A percentile compares a stretch with the other conserved stretches of the same genome.
These are phyloP conservation scores for Rubroboletus satanas DNA, from an alignment of 768 basidiomycete genomes.

Conservation along the genomic window DNA sequence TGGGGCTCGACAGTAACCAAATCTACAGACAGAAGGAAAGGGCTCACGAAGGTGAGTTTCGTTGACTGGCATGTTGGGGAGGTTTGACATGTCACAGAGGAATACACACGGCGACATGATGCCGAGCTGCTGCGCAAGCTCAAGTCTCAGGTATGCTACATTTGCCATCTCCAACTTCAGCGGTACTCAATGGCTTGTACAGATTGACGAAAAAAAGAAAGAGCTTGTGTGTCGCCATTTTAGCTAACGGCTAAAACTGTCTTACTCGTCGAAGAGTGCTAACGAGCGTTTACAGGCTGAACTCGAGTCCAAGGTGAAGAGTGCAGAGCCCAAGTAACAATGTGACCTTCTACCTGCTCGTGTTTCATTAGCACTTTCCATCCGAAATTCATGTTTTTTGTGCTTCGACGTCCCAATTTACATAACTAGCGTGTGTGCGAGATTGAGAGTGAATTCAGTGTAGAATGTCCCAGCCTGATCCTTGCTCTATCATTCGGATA, in stretches of 20 bases:
- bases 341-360: neutral
- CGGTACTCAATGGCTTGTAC: neutral
- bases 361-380: conserved; percentile 6
- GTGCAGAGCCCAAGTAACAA: conserved; percentile 21
- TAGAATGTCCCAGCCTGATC: conserved; percentile 12
- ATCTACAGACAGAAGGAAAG: conserved; percentile 64
- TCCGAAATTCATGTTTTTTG: neutral
- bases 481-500: conserved; percentile 15
- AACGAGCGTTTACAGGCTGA: conserved; percentile 22
- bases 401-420: neutral
- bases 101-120: conserved; percentile 61
- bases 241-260: conserved; percentile 11
- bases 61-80: neutral
- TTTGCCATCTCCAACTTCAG: too few species aligned
- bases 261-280: conserved; percentile 13
- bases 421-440: neutral
- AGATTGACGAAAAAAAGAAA: conserved; percentile 33
- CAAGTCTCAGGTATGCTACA: conserved; percentile 45
- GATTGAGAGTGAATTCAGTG: neutral
- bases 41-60: conserved; percentile 55
- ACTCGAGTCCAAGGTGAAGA: conserved; percentile 29
- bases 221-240: conserved; percentile 28
- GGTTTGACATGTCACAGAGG: conserved; percentile 41
- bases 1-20: neutral
- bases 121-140: conserved; percentile 55